Conservation (phyloP, 306 rosid species). For the Vachellia collinsii region DNA sequence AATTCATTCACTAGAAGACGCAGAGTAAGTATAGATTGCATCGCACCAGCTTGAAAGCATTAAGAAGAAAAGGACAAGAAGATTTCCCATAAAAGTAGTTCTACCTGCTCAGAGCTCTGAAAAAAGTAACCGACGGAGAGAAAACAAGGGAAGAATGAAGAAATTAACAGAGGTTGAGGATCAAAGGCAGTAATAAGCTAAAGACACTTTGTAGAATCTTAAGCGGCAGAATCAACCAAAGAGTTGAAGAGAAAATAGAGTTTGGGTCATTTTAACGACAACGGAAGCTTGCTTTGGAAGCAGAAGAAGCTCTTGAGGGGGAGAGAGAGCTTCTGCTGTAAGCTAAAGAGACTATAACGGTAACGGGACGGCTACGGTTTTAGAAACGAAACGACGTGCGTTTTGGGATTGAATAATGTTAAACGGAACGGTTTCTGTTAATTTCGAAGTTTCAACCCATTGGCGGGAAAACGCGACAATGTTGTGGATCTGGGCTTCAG, state of each 20-base stretch:
- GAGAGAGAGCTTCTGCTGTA: constrained; percentile 34
- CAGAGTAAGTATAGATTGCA: not conserved
- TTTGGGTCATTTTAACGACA: constrained; percentile 23
- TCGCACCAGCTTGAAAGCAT: not conserved
- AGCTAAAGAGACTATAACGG: constrained; percentile 28
- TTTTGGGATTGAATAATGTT: not conserved
- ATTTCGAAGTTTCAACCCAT: not conserved
- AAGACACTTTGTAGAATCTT: constrained; percentile 13
- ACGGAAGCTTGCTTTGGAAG: constrained; percentile 3
- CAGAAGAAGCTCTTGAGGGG: not conserved
- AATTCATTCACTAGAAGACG: constrained; percentile 4
- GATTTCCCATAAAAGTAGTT: not conserved
- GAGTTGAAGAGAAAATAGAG: not conserved
- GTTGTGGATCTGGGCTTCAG: no score
- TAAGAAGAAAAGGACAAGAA: not conserved
- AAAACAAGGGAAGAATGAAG: not conserved
- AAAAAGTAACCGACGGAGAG: not conserved
- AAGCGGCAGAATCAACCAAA: not conserved
- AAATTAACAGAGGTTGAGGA: not conserved
- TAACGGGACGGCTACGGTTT: not conserved
- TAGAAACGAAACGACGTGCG: not conserved
- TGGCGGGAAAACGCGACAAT: not conserved
- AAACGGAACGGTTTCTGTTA: not conserved
- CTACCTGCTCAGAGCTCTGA: constrained; percentile 16
- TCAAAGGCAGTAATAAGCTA: not conserved